Percentiles rank a stretch among this genome's conserved stretches.
phyloP scores from a whole-genome alignment of 768 basidiomycete species.

The Peribolospora kevripleyi region DNA sequence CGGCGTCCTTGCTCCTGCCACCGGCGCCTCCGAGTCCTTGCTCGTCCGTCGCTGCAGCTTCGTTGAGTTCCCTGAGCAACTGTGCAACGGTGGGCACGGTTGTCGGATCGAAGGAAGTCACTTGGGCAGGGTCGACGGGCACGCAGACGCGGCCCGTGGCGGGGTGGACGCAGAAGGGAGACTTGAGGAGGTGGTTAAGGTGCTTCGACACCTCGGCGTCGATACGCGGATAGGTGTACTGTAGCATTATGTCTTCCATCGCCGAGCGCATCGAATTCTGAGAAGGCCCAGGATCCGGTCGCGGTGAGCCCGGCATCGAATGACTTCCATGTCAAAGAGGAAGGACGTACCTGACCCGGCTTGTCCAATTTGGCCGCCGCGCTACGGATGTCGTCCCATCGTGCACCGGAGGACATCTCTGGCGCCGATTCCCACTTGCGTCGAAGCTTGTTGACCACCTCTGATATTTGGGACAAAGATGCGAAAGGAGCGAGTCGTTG shows the following conservation, averaged over 20 bases:
- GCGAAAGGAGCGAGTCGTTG: no score
- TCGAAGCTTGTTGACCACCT: no score
- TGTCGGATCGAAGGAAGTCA: slow-evolving; percentile 64
- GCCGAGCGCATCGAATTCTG: slow-evolving; percentile 19
- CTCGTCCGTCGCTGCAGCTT: slow-evolving; percentile 4
- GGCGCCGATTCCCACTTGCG: no score
- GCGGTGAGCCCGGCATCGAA: no score
- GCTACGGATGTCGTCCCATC: no score
- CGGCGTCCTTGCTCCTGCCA: slow-evolving; percentile 18
- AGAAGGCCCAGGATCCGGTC: no score
- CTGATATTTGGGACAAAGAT: no score
- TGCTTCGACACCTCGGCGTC: slow-evolving; percentile 96
- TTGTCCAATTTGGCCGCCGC: no score
- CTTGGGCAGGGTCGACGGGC: slow-evolving; percentile 49
- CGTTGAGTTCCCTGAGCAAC: slow-evolving; percentile 56
- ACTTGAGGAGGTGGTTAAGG: slow-evolving; percentile 89
- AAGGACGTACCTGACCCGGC: no score
- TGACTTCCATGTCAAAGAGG: no score
- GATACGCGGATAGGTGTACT: slow-evolving; percentile 86
- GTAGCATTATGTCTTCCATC: slow-evolving; percentile 67
- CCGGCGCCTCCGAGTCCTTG: slow-evolving; percentile 3
- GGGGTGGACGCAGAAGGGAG: slow-evolving; percentile 90
- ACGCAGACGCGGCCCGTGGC: slow-evolving; percentile 90
- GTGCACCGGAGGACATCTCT: no score
- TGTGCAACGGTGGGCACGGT: slow-evolving; percentile 64